A percentile compares a stretch with the other conserved stretches of the same genome.
These are phyloP conservation scores for Ophiostoma australiae DNA, from an alignment of 2,329 filamentous ascomycete species.

Conservation along the genomic window DNA sequence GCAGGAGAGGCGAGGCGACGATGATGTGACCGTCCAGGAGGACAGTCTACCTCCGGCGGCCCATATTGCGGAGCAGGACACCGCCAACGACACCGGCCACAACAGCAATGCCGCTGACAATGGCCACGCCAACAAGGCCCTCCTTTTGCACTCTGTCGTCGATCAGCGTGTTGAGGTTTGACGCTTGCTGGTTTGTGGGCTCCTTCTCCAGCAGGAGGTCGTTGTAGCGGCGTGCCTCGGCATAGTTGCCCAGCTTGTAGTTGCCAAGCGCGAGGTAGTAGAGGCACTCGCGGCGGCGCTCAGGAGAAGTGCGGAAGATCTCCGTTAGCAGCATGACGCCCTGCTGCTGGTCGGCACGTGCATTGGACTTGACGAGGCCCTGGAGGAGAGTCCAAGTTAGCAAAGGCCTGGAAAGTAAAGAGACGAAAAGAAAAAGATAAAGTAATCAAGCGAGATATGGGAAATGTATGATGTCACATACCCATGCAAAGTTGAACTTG, in stretches of 20 bases:
- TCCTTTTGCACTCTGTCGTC: slow-evolving; percentile 96
- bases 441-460: slow-evolving; percentile 7
- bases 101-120: slow-evolving; percentile 86
- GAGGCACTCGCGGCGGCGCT: slow-evolving; percentile 92
- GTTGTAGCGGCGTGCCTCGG: slow-evolving; percentile 90
- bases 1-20: not conserved
- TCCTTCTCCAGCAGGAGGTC: slow-evolving; percentile 87
- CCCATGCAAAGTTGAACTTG: slow-evolving; percentile 99
- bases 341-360: slow-evolving; percentile 82
- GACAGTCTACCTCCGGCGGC: slow-evolving; percentile 52
- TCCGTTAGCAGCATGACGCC: slow-evolving; percentile 90
- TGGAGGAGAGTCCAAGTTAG: slow-evolving; percentile 35
- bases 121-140: slow-evolving; percentile 88
- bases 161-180: slow-evolving; percentile 79
- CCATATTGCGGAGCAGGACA: slow-evolving; percentile 71
- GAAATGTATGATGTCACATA: slow-evolving; percentile 40
- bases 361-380: slow-evolving; percentile 91
- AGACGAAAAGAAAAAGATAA: not conserved
- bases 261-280: slow-evolving; percentile 97
- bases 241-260: slow-evolving; percentile 98
- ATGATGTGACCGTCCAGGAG: too few relatives aligned
- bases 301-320: slow-evolving; percentile 89
- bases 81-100: slow-evolving; percentile 91
- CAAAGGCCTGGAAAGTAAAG: slow-evolving; percentile 7
- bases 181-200: slow-evolving; percentile 83